Base-by-base conservation (phyloP, 345 rosid genomes). In the Psidium friedrichsthalianum region DNA sequence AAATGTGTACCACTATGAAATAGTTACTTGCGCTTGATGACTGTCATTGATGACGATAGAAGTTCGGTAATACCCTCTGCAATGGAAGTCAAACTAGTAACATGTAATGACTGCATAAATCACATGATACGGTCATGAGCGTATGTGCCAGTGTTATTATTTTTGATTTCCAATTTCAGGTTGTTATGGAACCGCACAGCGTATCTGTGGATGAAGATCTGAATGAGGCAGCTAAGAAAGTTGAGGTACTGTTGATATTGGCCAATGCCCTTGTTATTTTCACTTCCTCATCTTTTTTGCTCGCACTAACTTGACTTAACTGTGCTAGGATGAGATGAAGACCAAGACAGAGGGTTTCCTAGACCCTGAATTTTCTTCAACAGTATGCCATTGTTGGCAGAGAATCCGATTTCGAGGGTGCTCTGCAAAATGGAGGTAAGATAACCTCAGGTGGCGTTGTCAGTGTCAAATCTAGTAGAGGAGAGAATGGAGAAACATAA, bases 161-260 rank as follows among this genome's bases (percentile, higher is more conserved):
- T 32, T 21, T 44, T 25, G 20, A 56, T 44, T 36, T 78, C 87
- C 81, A 83, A 27, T 55, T 92, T 82, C 96, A 97, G 99, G 87
- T 90, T 55, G 88, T 84, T 64, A 88, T 96, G 86, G 91, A 90
- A 88, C 98, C 99, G n/a, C 99, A 92, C 87, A 93, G 84, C 57
- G 91, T 96, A 86, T 91, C 99, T 1, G 90, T 97, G 86, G 98
- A 94, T 10, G 98, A 96, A 83, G 99, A 96, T 90, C 98, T 96
- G 49, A 94, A 91, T 83, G 96, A 94, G 74, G 99, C 87, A 20
- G 99, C 98, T 52, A 91, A 86, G 91, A 90, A 94, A 93, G 97
- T 93, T 84, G 95, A 94, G 98, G 99, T 97, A 64, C n/a, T 7
- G 14, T 25, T 84, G 21, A 6, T 55, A n/a, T 44, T 29, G 7